Conservation (phyloP, 495 filamentous ascomycete species). For the Corynascus novoguineensis region DNA sequence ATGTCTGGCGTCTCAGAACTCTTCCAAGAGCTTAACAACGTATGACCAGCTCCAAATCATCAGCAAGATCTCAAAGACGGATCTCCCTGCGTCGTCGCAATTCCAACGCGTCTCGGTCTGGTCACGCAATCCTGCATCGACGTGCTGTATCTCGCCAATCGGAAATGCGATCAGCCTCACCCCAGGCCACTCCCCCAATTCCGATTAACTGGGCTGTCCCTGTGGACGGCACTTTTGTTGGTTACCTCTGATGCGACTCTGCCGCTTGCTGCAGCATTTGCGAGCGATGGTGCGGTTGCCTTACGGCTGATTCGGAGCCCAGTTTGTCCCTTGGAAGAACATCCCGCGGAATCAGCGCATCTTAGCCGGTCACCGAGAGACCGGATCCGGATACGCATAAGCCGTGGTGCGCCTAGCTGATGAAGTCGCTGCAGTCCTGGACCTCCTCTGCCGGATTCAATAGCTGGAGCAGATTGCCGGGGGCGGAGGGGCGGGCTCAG, state of each 20-base stretch:
- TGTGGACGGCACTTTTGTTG: slow-evolving; percentile 5
- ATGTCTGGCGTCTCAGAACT: too few relatives aligned
- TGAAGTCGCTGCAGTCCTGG: neutral
- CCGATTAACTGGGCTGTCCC: slow-evolving; percentile 21
- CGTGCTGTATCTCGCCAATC: slow-evolving; percentile 26
- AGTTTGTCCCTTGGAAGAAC: too few relatives aligned
- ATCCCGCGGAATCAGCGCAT: too few relatives aligned
- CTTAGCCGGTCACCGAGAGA: too few relatives aligned
- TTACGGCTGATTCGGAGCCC: neutral
- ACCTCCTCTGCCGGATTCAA: neutral
- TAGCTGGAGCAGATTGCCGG: neutral
- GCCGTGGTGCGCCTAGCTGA: neutral
- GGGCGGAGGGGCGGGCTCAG: too few relatives aligned
- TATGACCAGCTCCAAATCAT: neutral
- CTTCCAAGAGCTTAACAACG: too few relatives aligned
- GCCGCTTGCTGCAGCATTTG: neutral
- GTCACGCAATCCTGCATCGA: slow-evolving; percentile 14
- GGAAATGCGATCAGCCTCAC: slow-evolving; percentile 17
- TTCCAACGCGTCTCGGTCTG: slow-evolving; percentile 20
- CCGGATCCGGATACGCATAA: too few relatives aligned
- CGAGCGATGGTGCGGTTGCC: neutral
- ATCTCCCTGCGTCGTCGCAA: slow-evolving; percentile 23
- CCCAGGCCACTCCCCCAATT: slow-evolving; percentile 20
- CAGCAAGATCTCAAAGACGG: neutral
- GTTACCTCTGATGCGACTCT: slow-evolving; percentile 1